These are phyloP conservation scores for Candida adriatica DNA, from an alignment of 805 yeast species.

Conservation along the genomic window DNA sequence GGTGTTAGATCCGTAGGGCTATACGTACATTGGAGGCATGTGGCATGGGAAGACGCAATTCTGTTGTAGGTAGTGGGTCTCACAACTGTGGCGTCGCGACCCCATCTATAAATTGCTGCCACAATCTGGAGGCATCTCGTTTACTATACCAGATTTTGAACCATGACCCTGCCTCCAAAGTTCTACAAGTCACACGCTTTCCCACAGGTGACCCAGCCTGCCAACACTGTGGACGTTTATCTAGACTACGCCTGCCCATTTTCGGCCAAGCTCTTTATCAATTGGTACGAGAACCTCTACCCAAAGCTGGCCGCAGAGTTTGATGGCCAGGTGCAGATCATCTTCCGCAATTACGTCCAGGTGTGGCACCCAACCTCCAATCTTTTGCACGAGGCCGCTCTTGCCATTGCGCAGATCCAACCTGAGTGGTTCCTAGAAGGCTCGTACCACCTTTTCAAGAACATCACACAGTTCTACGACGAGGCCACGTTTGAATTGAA, in stretches of 20 bases:
- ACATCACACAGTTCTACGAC: conserved; percentile 54
- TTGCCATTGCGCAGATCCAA: conserved; percentile 56
- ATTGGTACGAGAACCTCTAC: conserved; percentile 14
- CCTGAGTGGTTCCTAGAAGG: conserved; percentile 53
- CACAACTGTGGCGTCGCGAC: too few relatives aligned
- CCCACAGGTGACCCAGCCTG: conserved; percentile 12
- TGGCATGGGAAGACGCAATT: too few relatives aligned
- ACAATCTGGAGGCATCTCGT: too few relatives aligned
- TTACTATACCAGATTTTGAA: too few relatives aligned
- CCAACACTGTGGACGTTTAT: conserved; percentile 50
- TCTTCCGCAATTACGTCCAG: conserved; percentile 71
- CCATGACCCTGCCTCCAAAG: conserved; percentile 26
- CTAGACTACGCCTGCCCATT: conserved; percentile 49
- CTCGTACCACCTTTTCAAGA: conserved; percentile 47
- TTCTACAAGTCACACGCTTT: conserved; percentile 20
- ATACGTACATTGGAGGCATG: too few relatives aligned
- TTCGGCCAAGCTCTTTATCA: conserved; percentile 21
- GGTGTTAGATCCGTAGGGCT: too few relatives aligned
- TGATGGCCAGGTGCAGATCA: conserved; percentile 49
- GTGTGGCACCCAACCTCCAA: conserved; percentile 86
- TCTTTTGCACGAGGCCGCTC: conserved; percentile 59
- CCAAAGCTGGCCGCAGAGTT: conserved; percentile 26
- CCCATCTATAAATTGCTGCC: too few relatives aligned
- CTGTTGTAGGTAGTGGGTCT: too few relatives aligned
- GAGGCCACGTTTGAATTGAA: conserved; percentile 45